A percentile compares a stretch with the other conserved stretches of the same genome.
phyloP scores from a whole-genome alignment of 2,329 filamentous ascomycete species.

The Cladosporium sp. region DNA sequence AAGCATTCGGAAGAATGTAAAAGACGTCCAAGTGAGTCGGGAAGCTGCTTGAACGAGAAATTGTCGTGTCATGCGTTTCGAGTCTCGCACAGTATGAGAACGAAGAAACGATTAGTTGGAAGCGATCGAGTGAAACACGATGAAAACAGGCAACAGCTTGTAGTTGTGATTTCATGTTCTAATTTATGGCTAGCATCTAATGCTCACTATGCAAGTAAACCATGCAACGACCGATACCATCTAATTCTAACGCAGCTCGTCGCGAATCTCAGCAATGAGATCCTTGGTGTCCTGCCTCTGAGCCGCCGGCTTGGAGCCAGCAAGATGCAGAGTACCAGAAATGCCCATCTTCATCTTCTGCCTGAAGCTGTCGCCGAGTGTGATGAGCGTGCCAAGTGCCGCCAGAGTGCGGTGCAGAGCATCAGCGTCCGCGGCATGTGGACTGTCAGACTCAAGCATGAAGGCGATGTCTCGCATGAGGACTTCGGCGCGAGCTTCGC shows the following conservation, averaged over 20 bases:
- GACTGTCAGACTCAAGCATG: conserved; percentile 35
- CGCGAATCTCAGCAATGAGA: conserved; percentile 60
- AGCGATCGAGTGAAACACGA: background rate
- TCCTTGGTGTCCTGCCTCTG: conserved; percentile 62
- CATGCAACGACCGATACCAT: background rate
- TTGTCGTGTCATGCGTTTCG: background rate
- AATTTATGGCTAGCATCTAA: background rate
- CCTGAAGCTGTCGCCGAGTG: conserved; percentile 60
- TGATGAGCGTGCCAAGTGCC: conserved; percentile 75
- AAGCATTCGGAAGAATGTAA: background rate
- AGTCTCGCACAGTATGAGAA: background rate
- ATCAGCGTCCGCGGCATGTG: conserved; percentile 71
- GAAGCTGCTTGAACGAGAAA: background rate
- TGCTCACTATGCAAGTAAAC: background rate
- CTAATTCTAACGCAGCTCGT: conserved; percentile 40
- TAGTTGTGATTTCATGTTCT: background rate
- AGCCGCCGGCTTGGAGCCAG: conserved; percentile 51
- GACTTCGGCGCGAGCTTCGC: conserved; percentile 34
- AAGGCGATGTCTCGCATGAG: conserved; percentile 36
- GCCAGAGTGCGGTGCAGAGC: conserved; percentile 81
- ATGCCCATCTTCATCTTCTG: conserved; percentile 59
- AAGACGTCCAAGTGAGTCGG: background rate
- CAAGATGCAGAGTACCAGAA: conserved; percentile 51
- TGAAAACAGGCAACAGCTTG: background rate
- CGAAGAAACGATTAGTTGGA: background rate